A percentile compares a stretch with the other conserved stretches of the same genome.
phyloP scores from a whole-genome alignment of 805 yeast genomes.

The Maudiozyma serrabonitensis region DNA sequence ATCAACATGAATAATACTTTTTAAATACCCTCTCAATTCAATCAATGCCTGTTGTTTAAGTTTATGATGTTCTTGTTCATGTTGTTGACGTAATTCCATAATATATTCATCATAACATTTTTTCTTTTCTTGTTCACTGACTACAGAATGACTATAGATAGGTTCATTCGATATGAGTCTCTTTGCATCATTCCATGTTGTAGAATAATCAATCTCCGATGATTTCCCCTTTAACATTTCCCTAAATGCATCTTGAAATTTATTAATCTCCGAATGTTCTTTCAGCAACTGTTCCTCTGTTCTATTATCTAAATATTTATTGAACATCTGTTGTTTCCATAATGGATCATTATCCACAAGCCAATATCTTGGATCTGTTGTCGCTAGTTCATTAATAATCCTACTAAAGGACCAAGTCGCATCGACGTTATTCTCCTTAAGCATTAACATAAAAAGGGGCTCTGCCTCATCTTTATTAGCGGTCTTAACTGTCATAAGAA shows the following conservation, averaged over 20 bases:
- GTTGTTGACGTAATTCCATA: constrained; percentile 28
- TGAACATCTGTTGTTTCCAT: constrained; percentile 51
- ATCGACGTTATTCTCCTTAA: constrained; percentile 49
- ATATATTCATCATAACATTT: constrained; percentile 46
- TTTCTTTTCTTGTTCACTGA: constrained; percentile 48
- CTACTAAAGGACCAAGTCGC: constrained; percentile 66
- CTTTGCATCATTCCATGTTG: constrained; percentile 57
- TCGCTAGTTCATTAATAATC: constrained; percentile 46
- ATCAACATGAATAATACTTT: constrained; percentile 23
- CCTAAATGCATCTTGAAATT: constrained; percentile 45
- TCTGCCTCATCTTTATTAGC: constrained; percentile 32
- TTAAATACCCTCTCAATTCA: constrained; percentile 45
- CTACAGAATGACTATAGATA: constrained; percentile 48
- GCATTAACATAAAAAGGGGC: constrained; percentile 40
- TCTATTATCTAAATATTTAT: constrained; percentile 47
- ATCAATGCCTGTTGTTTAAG: constrained; percentile 39
- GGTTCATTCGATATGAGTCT: constrained; percentile 54
- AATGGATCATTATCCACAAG: constrained; percentile 46
- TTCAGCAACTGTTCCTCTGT: constrained; percentile 42
- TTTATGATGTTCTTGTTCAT: constrained; percentile 17
- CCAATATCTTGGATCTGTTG: constrained; percentile 61
- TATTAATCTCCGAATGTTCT: constrained; percentile 43
- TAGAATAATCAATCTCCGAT: constrained; percentile 38
- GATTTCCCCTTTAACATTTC: constrained; percentile 34
- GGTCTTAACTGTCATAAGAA: constrained; percentile 22